phyloP scores from a whole-genome alignment of 179 eudicot genomes.

The Gypsophila paniculata region DNA sequence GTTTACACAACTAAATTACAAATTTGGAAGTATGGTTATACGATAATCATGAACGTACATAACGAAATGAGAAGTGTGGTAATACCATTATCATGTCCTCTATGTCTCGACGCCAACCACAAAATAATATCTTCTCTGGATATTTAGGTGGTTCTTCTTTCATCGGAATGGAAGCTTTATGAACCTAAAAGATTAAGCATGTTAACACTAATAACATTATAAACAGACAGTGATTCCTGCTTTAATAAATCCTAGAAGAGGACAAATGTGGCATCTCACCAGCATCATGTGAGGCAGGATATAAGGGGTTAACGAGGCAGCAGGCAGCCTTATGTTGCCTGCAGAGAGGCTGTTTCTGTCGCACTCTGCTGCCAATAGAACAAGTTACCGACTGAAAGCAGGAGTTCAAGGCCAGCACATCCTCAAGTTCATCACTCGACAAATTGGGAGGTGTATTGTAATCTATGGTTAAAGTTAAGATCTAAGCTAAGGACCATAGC shows the following conservation, averaged over 20 bases:
- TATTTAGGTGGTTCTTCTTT: constrained; percentile 60
- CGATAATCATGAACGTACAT: constrained; percentile 55
- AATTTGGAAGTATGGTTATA: constrained; percentile 19
- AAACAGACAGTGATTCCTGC: not conserved
- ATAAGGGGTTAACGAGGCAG: not conserved
- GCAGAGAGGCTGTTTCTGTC: not conserved
- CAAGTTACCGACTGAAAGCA: not conserved
- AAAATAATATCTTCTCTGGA: constrained; percentile 83
- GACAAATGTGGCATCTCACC: constrained; percentile 4
- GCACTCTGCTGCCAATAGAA: not conserved
- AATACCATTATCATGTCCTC: constrained; percentile 88
- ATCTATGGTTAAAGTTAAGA: not conserved
- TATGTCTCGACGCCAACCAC: constrained; percentile 94
- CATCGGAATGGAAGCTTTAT: constrained; percentile 43
- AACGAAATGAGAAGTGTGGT: not conserved
- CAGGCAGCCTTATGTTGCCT: not conserved
- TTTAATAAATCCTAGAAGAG: not conserved
- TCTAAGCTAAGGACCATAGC: too few species aligned
- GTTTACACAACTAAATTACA: not conserved
- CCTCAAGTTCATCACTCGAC: not conserved
- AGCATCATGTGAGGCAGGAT: not conserved
- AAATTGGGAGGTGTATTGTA: not conserved
- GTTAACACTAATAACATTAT: not conserved
- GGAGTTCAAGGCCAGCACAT: not conserved
- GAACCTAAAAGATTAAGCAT: constrained; percentile 41